Evolutionary conservation across 805 yeast genomes (phyloP).

Genomic region (Wickerhamomyces chaumierensis): DNA sequence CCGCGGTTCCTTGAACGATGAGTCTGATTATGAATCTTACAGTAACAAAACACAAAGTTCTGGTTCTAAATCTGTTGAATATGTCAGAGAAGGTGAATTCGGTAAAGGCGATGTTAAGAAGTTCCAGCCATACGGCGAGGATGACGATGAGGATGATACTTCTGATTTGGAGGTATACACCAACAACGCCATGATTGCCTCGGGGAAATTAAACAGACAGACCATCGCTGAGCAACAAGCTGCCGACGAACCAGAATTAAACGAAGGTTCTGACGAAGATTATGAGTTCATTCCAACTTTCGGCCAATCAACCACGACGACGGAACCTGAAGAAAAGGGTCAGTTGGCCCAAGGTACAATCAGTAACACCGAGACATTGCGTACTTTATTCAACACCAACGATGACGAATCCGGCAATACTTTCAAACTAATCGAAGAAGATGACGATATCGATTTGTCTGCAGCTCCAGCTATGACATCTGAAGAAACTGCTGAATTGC

Average conservation of each 20-base stretch:
- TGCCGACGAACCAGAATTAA: too few species aligned
- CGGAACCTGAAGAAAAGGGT: constrained; percentile 1
- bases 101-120: constrained; percentile 9
- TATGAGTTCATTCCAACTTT: constrained; percentile 40
- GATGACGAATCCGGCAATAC: constrained; percentile 19
- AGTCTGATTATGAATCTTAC: constrained; percentile 18
- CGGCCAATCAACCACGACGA: constrained; percentile 17
- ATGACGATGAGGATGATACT: constrained; percentile 9
- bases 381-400: constrained; percentile 45
- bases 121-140: constrained; percentile 10
- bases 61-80: constrained; percentile 16
- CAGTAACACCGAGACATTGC: constrained; percentile 48
- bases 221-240: constrained; percentile 15
- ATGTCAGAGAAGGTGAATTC: constrained; percentile 19
- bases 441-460: constrained; percentile 38
- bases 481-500: constrained; percentile 16
- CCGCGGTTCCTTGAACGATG: constrained; percentile 23
- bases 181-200: constrained; percentile 3
- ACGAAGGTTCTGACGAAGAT: constrained; percentile 20
- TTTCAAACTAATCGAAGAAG: constrained; percentile 32
- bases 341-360: constrained; percentile 14
- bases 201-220: constrained; percentile 9
- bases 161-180: constrained; percentile 1
- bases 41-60: background rate
- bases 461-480: constrained; percentile 6